Evolutionary conservation across 202 grass and related monocot genomes (phyloP).

Genomic region (Carex arenaria): DNA sequence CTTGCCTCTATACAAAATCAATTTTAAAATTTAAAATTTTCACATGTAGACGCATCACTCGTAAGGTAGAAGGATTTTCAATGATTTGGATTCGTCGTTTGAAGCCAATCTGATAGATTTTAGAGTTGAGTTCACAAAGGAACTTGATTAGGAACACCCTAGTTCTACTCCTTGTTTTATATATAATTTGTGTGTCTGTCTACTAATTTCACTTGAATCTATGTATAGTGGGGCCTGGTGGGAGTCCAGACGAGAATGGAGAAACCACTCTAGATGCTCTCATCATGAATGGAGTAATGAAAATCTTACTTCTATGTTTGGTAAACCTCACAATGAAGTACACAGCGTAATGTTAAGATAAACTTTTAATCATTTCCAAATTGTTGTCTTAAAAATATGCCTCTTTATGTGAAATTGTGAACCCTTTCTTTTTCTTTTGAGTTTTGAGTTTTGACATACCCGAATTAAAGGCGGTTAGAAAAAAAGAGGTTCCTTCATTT

Average conservation of each 20-base stretch:
- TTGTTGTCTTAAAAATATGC: neutral
- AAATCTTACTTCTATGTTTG: conserved; percentile 15
- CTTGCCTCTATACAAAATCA: too few species aligned
- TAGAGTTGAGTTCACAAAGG: too few species aligned
- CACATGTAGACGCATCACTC: too few species aligned
- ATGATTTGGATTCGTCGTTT: too few species aligned
- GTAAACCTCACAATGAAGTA: conserved; percentile 21
- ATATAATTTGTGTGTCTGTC: neutral
- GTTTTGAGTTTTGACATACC: neutral
- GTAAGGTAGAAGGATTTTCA: too few species aligned
- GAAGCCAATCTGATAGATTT: too few species aligned
- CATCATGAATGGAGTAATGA: conserved; percentile 87
- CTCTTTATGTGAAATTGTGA: neutral
- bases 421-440: neutral
- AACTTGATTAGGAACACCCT: too few species aligned
- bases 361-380: neutral
- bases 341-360: conserved; percentile 8
- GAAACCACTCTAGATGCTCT: conserved; percentile 98
- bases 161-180: neutral
- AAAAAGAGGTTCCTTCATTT: neutral
- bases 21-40: too few species aligned
- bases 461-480: neutral
- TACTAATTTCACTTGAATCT: conserved; percentile 16
- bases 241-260: conserved; percentile 81
- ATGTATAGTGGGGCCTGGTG: conserved; percentile 71